A percentile compares a stretch with the other conserved stretches of the same genome.
Evolutionary conservation across 106 monocot species (phyloP).

Genomic region (Allium cepa): DNA sequence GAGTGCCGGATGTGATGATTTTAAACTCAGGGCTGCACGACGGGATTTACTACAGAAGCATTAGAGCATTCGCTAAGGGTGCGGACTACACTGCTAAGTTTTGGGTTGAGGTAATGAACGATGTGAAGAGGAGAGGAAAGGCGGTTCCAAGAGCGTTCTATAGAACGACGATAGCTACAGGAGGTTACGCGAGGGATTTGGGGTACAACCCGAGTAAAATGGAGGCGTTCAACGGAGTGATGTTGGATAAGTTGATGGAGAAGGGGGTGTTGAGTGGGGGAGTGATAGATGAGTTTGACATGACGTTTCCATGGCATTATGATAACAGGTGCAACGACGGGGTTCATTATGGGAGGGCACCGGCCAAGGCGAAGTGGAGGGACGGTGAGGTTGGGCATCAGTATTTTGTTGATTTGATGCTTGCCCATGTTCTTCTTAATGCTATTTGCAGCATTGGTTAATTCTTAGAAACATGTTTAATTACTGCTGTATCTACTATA

Average conservation of each 20-base stretch:
- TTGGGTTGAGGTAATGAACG: slow-evolving; percentile 50
- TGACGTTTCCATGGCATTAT: slow-evolving; percentile 97
- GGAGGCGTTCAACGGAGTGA: slow-evolving; percentile 73
- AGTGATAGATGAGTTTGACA: slow-evolving; percentile 87
- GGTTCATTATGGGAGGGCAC: slow-evolving; percentile 80
- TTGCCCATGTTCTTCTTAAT: slow-evolving; percentile 81
- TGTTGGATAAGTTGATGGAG: slow-evolving; percentile 62
- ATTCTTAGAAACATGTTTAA: too few species aligned
- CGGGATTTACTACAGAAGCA: slow-evolving; percentile 50
- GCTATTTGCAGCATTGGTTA: slow-evolving; percentile 34
- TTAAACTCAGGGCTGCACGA: slow-evolving; percentile 93
- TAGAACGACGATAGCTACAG: slow-evolving; percentile 71
- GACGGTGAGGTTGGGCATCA: slow-evolving; percentile 88
- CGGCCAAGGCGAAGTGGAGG: slow-evolving; percentile 61
- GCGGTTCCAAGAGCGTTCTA: slow-evolving; percentile 54
- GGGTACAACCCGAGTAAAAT: slow-evolving; percentile 91
- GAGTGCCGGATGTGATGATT: slow-evolving; percentile 45
- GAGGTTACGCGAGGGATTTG: slow-evolving; percentile 77
- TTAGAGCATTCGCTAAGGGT: slow-evolving; percentile 37
- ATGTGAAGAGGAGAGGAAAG: slow-evolving; percentile 5
- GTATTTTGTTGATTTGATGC: slow-evolving; percentile 93
- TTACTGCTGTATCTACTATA: too few species aligned
- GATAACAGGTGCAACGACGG: slow-evolving; percentile 90
- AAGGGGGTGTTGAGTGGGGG: slow-evolving; percentile 58
- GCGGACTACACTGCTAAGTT: slow-evolving; percentile 67